Percentiles rank a stretch among this genome's conserved stretches.
phyloP scores from a whole-genome alignment of 441 rosid species.

The Raphanus hybrid region DNA sequence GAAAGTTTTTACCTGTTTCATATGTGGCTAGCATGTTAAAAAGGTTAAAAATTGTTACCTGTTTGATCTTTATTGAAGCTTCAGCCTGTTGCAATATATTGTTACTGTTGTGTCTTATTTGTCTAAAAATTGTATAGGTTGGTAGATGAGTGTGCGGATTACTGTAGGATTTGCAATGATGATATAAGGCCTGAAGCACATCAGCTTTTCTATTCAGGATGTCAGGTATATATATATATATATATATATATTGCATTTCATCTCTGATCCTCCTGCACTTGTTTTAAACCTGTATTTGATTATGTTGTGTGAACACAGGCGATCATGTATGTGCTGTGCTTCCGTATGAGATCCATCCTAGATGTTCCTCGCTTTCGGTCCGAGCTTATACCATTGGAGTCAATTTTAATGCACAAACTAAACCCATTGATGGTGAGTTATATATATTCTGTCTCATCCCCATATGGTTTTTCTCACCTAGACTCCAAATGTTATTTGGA shows the following conservation, averaged over 20 bases:
- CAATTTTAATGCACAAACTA: constrained; percentile 62
- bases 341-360: constrained; percentile 76
- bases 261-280: not conserved
- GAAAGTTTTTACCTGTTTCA: constrained; percentile 64
- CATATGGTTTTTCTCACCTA: too few species aligned
- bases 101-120: not conserved
- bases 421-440: constrained; percentile 71
- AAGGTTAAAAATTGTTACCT: constrained; percentile 49
- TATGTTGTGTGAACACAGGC: constrained; percentile 55
- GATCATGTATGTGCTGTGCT: constrained; percentile 86
- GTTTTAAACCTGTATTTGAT: not conserved
- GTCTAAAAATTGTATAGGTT: constrained; percentile 47
- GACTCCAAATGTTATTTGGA: not conserved
- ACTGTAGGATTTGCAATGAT: constrained; percentile 53
- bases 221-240: constrained; percentile 64
- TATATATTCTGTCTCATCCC: not conserved
- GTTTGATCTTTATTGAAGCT: constrained; percentile 8
- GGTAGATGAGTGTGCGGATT: constrained; percentile 74
- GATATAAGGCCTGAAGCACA: constrained; percentile 62
- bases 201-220: constrained; percentile 71
- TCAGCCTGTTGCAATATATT: not conserved
- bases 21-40: constrained; percentile 52
- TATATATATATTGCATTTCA: constrained; percentile 19
- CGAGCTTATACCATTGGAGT: constrained; percentile 71
- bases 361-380: constrained; percentile 65